Evolutionary conservation across 2,329 filamentous ascomycete genomes (phyloP).

Genomic region (Chalara sp.): DNA sequence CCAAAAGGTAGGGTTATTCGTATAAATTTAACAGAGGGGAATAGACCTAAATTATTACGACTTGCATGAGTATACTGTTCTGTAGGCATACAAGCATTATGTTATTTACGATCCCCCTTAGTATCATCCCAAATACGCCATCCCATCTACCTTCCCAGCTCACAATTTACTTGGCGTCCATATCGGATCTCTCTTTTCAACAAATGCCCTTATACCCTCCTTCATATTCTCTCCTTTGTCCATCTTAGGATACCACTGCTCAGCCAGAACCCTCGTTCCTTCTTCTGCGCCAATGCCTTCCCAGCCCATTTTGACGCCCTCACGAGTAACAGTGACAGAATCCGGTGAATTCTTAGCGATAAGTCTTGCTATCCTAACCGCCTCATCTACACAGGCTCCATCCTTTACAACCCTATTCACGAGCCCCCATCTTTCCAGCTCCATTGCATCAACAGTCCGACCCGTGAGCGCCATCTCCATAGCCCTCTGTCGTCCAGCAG

Average conservation of each 20-base stretch:
- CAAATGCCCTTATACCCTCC: conserved; percentile 67
- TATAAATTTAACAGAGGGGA: no score
- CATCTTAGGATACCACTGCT: conserved; percentile 50
- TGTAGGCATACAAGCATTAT: no score
- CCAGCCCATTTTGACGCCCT: conserved; percentile 13
- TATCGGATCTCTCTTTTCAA: conserved; percentile 60
- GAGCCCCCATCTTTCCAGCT: conserved; percentile 57
- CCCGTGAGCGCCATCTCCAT: conserved; percentile 64
- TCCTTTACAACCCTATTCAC: conserved; percentile 55
- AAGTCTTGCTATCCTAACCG: conserved; percentile 35
- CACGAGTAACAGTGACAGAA: conserved; percentile 13
- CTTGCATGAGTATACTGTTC: no score
- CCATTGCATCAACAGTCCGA: conserved; percentile 46
- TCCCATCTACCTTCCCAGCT: no score
- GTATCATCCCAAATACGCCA: no score
- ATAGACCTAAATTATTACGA: no score
- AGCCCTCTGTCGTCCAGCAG: conserved; percentile 58
- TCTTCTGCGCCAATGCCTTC: conserved; percentile 15
- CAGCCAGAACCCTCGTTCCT: conserved; percentile 31
- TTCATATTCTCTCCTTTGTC: conserved; percentile 62
- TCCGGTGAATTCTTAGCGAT: conserved; percentile 17
- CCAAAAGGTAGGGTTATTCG: not conserved
- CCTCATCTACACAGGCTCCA: conserved; percentile 43
- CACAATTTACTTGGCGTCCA: conserved; percentile 38
- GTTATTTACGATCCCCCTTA: no score